Evolutionary conservation across 106 monocot genomes (phyloP).

Genomic region (Platanthera guangdongensis): DNA sequence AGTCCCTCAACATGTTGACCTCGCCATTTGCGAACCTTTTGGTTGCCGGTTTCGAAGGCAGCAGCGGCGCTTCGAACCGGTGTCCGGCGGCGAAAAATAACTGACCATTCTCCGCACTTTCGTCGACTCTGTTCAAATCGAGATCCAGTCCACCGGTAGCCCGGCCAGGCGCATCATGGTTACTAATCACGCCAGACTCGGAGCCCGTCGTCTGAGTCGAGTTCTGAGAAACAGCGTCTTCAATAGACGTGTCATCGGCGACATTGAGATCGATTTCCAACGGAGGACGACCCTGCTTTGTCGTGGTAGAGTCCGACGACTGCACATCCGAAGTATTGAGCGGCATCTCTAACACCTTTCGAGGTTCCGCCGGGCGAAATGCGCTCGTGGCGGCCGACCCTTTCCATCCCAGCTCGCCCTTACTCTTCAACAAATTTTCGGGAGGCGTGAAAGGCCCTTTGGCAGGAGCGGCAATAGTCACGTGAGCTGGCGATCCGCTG

Average conservation of each 20-base stretch:
- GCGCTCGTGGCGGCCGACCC: conserved; percentile 96
- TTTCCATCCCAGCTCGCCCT: conserved; percentile 78
- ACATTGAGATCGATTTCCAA: conserved; percentile 82
- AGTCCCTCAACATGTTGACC: conserved; percentile 44
- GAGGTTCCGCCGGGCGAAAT: conserved; percentile 84
- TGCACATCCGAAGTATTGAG: conserved; percentile 33
- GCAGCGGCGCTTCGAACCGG: conserved; percentile 36
- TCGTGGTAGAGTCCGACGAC: conserved; percentile 21
- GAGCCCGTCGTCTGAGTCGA: conserved; percentile 44
- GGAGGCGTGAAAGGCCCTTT: conserved; percentile 80
- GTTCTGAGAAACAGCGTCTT: conserved; percentile 44
- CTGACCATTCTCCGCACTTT: conserved; percentile 42
- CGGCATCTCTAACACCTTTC: conserved; percentile 66
- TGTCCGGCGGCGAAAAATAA: conserved; percentile 20
- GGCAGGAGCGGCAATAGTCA: conserved; percentile 69
- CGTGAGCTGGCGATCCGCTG: conserved; percentile 24
- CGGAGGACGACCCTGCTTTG: conserved; percentile 38
- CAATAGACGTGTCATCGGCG: conserved; percentile 49
- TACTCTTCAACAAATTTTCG: conserved; percentile 43
- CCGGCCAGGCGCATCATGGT: conserved; percentile 14
- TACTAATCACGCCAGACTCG: conserved; percentile 25
- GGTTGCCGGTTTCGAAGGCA: conserved; percentile 26
- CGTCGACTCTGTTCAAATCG: conserved; percentile 77
- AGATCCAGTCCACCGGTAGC: conserved; percentile 59
- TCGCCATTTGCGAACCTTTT: conserved; percentile 23